Evolutionary conservation across 2,329 filamentous ascomycete species (phyloP), one percentile per base, ranked within the genome.

Genomic region (Didymella exigua): DNA sequence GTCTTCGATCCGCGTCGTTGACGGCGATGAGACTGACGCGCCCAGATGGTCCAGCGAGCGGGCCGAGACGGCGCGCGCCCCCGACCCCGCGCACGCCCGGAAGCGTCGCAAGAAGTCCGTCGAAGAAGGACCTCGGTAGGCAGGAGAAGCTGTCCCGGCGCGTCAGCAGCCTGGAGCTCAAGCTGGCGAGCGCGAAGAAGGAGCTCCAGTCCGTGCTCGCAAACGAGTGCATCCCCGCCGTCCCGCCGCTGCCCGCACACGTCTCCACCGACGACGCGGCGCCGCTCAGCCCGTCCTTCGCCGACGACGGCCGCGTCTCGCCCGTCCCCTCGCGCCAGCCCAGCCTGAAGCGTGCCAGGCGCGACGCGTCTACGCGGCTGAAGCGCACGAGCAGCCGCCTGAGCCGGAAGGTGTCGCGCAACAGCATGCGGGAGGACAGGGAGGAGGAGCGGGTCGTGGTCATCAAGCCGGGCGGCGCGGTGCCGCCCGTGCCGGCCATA

Each of bases 121-220:
- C 82, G 2, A 82, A 81, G 63, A 82, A 81, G 61, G 84, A 87
- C 47, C 72, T 87, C 5, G 76, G 81, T 44, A 82, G 80, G 62
- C 82, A 86, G 62, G 76, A 80, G 54, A 85, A 84, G 58, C 73
- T 87, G 27, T 75, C 79, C 34, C 86, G 85, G 72, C 79, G 83
- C 47, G 84, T 87, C 26, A 86, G 83, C 60, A 80, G 86, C 59
- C 77, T 87, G 11, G 85, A 88, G 62, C 69, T 76, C 11, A 86
- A 86, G 66, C 77, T 87, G 26, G 75, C 82, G 14, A 77, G 78
- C 30, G 84, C 84, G 8, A 78, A 83, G 29, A 78, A 77, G 43
- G 81, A 87, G 68, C 77, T 87, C 21, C 75, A 78, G 27, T 74
- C 80, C 5, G 75, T 81, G 33, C 71, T 83, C 14, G 54, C 56